phyloP scores from a whole-genome alignment of 2,329 filamentous ascomycete species.

The Coniochaeta sp. region DNA sequence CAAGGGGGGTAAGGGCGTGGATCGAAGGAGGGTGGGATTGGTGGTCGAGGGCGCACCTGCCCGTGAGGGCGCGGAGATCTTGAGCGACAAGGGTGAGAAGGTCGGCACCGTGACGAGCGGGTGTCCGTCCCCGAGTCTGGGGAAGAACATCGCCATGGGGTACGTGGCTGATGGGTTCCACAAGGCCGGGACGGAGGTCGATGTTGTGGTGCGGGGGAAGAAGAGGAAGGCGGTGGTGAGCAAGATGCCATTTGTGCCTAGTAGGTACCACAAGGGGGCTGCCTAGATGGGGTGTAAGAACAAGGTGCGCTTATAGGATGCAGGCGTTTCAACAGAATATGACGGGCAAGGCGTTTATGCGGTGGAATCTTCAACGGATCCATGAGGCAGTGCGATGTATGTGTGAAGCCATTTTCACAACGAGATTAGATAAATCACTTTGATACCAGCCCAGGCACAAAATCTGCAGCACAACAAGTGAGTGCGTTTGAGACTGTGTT shows the following conservation, averaged over 20 bases:
- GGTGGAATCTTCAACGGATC: background rate
- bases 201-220: conserved; percentile 70
- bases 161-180: conserved; percentile 77
- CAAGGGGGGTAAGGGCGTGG: conserved; percentile 64
- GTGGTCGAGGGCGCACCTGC: conserved; percentile 81
- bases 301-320: background rate
- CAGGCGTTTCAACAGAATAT: background rate
- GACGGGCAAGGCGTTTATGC: background rate
- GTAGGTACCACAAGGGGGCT: conserved; percentile 61
- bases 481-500: no score
- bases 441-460: no score
- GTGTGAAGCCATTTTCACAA: no score
- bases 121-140: conserved; percentile 77
- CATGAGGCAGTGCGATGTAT: background rate
- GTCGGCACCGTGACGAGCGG: conserved; percentile 84
- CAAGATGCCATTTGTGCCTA: conserved; percentile 84
- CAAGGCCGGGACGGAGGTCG: conserved; percentile 75
- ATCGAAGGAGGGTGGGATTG: conserved; percentile 70
- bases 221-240: conserved; percentile 65
- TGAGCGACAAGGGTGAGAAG: conserved; percentile 53
- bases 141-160: conserved; percentile 93
- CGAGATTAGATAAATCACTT: no score
- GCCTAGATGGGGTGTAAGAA: background rate
- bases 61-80: conserved; percentile 77
- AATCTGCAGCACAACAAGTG: no score